These are phyloP conservation scores for Paxillus ammoniavirescens DNA, from an alignment of 768 basidiomycete genomes.

Conservation along the genomic window DNA sequence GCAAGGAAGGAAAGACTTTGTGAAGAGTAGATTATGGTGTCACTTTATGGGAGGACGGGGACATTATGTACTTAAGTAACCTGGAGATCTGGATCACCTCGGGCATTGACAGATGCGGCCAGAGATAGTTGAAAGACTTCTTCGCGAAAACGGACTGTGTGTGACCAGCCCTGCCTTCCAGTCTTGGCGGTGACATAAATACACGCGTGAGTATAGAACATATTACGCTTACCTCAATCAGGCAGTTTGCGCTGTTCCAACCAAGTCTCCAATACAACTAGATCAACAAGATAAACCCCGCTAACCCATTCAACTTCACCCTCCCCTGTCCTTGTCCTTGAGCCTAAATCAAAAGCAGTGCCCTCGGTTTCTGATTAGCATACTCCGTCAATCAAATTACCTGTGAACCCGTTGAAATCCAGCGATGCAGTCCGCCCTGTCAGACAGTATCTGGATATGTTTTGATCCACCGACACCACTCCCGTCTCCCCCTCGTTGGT, in stretches of 20 bases:
- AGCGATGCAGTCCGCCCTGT: slow-evolving; percentile 17
- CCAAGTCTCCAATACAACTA: neutral
- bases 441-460: slow-evolving; percentile 1
- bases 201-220: slow-evolving; percentile 33
- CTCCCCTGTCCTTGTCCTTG: slow-evolving; percentile 30
- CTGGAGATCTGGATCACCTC: slow-evolving; percentile 48
- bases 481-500: neutral
- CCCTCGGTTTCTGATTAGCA: slow-evolving; percentile 37
- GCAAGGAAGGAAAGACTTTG: slow-evolving; percentile 39
- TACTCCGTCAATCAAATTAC: slow-evolving; percentile 21
- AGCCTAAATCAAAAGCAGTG: slow-evolving; percentile 32
- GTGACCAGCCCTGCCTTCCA: slow-evolving; percentile 34
- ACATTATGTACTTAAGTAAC: slow-evolving; percentile 55
- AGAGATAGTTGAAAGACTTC: slow-evolving; percentile 28
- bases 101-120: slow-evolving; percentile 27
- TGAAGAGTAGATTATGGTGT: slow-evolving; percentile 52
- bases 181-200: slow-evolving; percentile 37
- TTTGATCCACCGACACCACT: neutral
- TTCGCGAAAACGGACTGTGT: slow-evolving; percentile 34
- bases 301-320: slow-evolving; percentile 7
- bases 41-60: slow-evolving; percentile 41
- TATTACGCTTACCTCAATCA: slow-evolving; percentile 23
- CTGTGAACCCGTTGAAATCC: slow-evolving; percentile 20
- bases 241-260: slow-evolving; percentile 3
- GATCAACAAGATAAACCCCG: slow-evolving; percentile 14